A percentile compares a stretch with the other conserved stretches of the same genome.
Conservation (phyloP, 2,329 filamentous ascomycete species). For the Fusarium duplospermum region DNA sequence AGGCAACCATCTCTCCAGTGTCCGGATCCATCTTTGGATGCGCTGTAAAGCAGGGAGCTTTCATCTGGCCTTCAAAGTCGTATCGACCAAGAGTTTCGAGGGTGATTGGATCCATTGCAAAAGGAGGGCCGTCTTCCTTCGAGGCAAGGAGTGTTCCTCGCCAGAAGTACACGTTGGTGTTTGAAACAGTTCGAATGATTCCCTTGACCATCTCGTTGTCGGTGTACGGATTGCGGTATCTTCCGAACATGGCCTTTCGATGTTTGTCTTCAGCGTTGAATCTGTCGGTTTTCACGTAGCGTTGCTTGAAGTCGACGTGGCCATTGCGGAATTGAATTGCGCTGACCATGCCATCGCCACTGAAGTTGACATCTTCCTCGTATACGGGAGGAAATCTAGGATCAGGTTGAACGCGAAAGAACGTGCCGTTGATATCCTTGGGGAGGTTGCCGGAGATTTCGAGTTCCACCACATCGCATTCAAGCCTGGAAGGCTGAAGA, state of each 20-base stretch:
- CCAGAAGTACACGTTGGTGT: conserved; percentile 22
- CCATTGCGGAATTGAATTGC: conserved; percentile 7
- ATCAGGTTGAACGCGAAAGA: conserved; percentile 28
- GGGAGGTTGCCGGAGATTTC: conserved; percentile 8
- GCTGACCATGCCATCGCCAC: conserved; percentile 24
- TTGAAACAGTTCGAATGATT: conserved; percentile 11
- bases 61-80: conserved; percentile 20
- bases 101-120: conserved; percentile 16
- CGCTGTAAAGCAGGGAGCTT: conserved; percentile 5
- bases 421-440: conserved; percentile 17
- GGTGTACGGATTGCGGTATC: conserved; percentile 19
- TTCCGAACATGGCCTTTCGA: conserved; percentile 15
- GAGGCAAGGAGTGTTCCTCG: conserved; percentile 11
- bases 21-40: conserved; percentile 13
- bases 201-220: conserved; percentile 15
- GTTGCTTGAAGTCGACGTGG: conserved; percentile 11
- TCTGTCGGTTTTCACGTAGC: conserved; percentile 13
- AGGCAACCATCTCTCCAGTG: conserved; percentile 9
- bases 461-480: conserved; percentile 11
- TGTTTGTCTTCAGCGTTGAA: conserved; percentile 1
- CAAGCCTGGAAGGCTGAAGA: conserved; percentile 7
- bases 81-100: conserved; percentile 7
- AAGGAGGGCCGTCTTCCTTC: conserved; percentile 16
- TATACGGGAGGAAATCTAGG: conserved; percentile 15
- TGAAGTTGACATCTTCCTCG: conserved; percentile 28